Conservation (phyloP, 208 protist genomes). For the Leishmania arabica region DNA sequence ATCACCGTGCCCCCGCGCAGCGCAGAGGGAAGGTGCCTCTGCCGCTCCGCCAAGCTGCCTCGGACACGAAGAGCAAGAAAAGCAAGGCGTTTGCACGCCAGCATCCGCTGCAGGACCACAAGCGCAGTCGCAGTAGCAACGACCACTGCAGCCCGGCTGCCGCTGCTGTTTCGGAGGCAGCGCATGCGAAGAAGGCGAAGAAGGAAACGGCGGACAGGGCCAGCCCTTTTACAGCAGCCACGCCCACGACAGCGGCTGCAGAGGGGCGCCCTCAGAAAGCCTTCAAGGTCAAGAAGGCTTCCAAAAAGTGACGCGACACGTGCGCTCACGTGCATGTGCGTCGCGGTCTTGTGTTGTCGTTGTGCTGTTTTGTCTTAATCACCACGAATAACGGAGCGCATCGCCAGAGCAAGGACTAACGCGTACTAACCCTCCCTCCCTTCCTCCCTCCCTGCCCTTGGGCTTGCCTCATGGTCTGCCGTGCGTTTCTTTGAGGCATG, state of each 20-base stretch:
- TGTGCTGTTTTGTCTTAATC: not conserved
- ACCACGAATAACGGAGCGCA: not conserved
- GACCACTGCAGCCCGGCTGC: not conserved
- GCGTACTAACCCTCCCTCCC: not conserved
- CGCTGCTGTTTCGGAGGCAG: not conserved
- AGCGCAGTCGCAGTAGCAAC: slow-evolving; percentile 27
- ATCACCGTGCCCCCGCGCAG: not conserved
- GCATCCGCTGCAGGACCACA: not conserved
- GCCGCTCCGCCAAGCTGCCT: not conserved
- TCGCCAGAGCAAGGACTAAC: not conserved
- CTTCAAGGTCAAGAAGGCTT: slow-evolving; percentile 19
- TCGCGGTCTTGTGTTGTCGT: not conserved
- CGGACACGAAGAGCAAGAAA: slow-evolving; percentile 4
- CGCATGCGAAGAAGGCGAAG: slow-evolving; percentile 9
- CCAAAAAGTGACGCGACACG: slow-evolving; percentile 8
- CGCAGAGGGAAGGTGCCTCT: not conserved
- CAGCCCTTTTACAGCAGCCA: not conserved
- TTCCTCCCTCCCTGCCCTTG: not conserved
- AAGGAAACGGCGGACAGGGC: slow-evolving; percentile 12
- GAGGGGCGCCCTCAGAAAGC: slow-evolving; percentile 13
- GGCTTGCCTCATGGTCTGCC: too few species aligned
- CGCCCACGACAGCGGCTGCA: not conserved
- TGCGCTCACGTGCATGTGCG: not conserved
- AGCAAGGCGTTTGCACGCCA: not conserved
- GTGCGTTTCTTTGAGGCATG: not conserved